Evolutionary conservation across 2,329 filamentous ascomycete genomes (phyloP).

Genomic region (Fusarium kyushuense): DNA sequence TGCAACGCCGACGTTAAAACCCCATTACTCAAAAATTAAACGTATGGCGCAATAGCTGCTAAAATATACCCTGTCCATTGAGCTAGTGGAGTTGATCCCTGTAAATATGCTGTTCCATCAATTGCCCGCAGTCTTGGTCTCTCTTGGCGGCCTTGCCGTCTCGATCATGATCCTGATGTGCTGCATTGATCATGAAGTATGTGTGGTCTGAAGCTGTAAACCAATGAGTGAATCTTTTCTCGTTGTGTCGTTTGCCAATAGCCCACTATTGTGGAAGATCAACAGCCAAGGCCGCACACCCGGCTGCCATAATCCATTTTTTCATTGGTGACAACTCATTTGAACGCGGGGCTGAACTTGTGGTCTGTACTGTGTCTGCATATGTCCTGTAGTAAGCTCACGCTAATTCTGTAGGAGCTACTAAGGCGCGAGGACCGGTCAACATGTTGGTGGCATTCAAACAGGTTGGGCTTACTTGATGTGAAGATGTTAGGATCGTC

Average conservation of each 20-base stretch:
- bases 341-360: conserved; percentile 14
- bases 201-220: not conserved
- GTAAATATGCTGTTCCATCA: not conserved
- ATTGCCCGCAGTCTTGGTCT: not conserved
- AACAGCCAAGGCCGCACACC: not conserved
- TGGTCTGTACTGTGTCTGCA: not conserved
- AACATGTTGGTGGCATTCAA: not conserved
- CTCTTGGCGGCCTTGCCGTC: conserved; percentile 6
- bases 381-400: conserved; percentile 10
- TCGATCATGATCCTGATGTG: not conserved
- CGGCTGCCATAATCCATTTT: not conserved
- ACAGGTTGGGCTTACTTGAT: conserved; percentile 2
- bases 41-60: not conserved
- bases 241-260: not conserved
- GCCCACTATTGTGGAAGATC: not conserved
- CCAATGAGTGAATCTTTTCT: not conserved
- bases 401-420: not conserved
- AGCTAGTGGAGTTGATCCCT: not conserved
- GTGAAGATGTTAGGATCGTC: not conserved
- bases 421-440: conserved; percentile 17
- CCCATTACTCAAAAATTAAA: not conserved
- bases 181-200: no score
- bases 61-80: no score
- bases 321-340: not conserved
- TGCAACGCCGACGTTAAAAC: not conserved